Percentiles rank a stretch among this genome's conserved stretches.
phyloP scores from a whole-genome alignment of 164 flowering plant species.

The Tetrastigma voinierianum region DNA sequence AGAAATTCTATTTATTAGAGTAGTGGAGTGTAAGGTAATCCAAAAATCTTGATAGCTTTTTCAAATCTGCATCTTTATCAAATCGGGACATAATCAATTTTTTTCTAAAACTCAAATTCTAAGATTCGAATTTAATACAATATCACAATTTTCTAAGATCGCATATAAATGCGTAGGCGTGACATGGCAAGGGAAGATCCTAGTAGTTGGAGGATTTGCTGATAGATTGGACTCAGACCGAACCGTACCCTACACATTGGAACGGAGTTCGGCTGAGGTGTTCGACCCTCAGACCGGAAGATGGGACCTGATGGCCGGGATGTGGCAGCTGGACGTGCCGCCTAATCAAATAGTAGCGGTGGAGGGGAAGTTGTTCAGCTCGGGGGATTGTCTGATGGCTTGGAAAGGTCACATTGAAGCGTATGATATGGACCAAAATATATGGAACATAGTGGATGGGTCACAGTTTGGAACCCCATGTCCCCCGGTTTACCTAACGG shows the following conservation, averaged over 20 bases:
- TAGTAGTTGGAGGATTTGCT: conserved; percentile 61
- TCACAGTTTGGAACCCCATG: conserved; percentile 29
- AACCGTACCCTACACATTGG: conserved; percentile 10
- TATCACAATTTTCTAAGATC: too few species aligned
- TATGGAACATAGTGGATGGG: conserved; percentile 58
- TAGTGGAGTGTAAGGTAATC: too few species aligned
- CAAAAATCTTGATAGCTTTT: too few species aligned
- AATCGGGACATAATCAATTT: too few species aligned
- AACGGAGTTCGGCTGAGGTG: conserved; percentile 60
- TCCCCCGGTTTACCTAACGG: conserved; percentile 42
- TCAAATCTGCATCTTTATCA: too few species aligned
- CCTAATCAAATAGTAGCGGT: conserved; percentile 63
- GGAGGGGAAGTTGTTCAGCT: conserved; percentile 48
- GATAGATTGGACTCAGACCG: conserved; percentile 27
- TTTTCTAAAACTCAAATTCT: too few species aligned
- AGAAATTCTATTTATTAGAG: too few species aligned
- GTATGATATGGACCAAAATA: conserved; percentile 46
- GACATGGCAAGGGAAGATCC: conserved; percentile 54
- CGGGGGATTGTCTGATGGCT: conserved; percentile 55
- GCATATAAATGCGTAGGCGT: conserved; percentile 66
- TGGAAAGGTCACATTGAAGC: conserved; percentile 73
- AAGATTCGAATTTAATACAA: too few species aligned
- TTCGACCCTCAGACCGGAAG: conserved; percentile 29
- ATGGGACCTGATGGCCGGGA: conserved; percentile 44
- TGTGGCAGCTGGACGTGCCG: conserved; percentile 71